Percentiles rank a stretch among this genome's conserved stretches.
These are phyloP conservation scores for Hansenula lynferdii DNA, from an alignment of 1,139 yeast genomes.

Conservation along the genomic window DNA sequence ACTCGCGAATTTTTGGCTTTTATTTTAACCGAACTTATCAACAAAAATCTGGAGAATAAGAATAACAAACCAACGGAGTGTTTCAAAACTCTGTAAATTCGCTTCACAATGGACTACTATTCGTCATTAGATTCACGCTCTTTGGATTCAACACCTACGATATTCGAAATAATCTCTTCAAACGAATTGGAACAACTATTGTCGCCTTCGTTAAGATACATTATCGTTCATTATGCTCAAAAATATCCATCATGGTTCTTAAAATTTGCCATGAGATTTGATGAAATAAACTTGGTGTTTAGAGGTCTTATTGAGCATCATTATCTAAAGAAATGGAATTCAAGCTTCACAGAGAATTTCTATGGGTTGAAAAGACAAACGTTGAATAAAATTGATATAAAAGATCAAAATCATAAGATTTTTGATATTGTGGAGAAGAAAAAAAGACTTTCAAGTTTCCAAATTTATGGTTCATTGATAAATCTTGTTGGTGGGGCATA, in stretches of 20 bases:
- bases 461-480: constrained; percentile 53
- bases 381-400: constrained; percentile 24
- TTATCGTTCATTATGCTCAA: constrained; percentile 78
- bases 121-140: constrained; percentile 76
- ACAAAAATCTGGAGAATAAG: too few relatives aligned
- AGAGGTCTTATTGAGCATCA: constrained; percentile 72
- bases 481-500: constrained; percentile 69
- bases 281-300: constrained; percentile 62
- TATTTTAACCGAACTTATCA: too few relatives aligned
- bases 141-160: constrained; percentile 71
- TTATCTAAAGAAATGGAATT: constrained; percentile 70
- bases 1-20: too few relatives aligned
- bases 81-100: too few relatives aligned
- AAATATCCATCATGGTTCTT: constrained; percentile 69
- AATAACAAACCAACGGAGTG: too few relatives aligned
- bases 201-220: constrained; percentile 78
- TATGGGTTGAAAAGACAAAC: constrained; percentile 74
- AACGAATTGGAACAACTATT: constrained; percentile 72
- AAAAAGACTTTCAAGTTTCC: constrained; percentile 49
- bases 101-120: constrained; percentile 66
- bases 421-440: constrained; percentile 52
- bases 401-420: constrained; percentile 15
- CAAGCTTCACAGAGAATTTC: constrained; percentile 87
- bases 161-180: constrained; percentile 79
- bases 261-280: constrained; percentile 62